Evolutionary conservation across 768 basidiomycete genomes (phyloP).

Genomic region (Auricularia heimuer): DNA sequence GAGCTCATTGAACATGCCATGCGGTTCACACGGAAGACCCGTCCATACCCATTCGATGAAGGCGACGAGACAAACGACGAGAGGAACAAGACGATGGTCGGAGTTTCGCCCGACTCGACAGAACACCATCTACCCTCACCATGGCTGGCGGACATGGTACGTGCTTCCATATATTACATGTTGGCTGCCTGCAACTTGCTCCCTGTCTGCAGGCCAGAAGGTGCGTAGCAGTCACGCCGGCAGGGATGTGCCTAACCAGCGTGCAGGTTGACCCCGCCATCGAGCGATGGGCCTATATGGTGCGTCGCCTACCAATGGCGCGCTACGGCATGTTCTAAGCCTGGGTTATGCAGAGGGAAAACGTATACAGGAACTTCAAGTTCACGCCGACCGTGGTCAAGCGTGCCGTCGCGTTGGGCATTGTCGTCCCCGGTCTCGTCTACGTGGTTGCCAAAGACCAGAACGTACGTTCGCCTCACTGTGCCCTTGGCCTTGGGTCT

Average conservation of each 20-base stretch:
- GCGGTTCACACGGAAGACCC: no score
- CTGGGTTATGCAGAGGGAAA: constrained; percentile 50
- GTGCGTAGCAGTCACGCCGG: not conserved
- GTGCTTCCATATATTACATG: constrained; percentile 15
- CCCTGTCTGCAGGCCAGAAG: constrained; percentile 2
- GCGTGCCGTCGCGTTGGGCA: constrained; percentile 47
- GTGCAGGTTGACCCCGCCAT: constrained; percentile 45
- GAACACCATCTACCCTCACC: constrained; percentile 17
- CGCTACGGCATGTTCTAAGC: no score
- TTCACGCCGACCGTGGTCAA: constrained; percentile 65
- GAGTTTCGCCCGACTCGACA: constrained; percentile 5
- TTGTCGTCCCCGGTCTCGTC: constrained; percentile 53
- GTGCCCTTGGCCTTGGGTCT: not conserved
- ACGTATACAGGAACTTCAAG: constrained; percentile 72
- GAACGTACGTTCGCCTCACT: not conserved
- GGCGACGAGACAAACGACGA: no score
- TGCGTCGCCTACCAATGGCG: constrained; percentile 13
- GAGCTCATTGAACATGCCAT: no score
- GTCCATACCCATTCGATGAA: no score
- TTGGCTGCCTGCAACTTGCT: not conserved
- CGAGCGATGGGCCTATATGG: constrained; percentile 53
- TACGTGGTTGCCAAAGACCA: constrained; percentile 26
- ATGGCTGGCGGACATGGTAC: constrained; percentile 61
- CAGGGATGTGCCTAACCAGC: constrained; percentile 16
- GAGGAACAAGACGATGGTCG: no score